These are phyloP conservation scores for Plenodomus biglobosus DNA, from an alignment of 2,329 filamentous ascomycete genomes.

Conservation along the genomic window DNA sequence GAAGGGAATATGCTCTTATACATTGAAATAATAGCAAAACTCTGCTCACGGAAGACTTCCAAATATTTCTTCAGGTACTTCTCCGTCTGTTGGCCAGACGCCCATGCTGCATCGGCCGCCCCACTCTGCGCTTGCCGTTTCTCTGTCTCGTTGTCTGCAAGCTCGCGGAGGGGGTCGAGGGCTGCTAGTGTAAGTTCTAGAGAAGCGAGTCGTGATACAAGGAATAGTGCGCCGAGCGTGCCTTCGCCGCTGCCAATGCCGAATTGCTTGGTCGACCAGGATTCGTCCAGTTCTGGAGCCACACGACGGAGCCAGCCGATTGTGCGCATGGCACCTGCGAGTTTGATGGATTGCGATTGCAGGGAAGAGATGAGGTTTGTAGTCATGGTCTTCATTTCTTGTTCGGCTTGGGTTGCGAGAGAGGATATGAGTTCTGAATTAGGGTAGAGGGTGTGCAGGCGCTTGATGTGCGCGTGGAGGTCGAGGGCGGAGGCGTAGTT, in stretches of 20 bases:
- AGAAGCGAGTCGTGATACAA: conserved; percentile 81
- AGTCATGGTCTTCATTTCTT: conserved; percentile 85
- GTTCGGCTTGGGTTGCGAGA: conserved; percentile 75
- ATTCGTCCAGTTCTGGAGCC: conserved; percentile 71
- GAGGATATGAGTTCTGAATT: conserved; percentile 72
- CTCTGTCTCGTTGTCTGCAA: conserved; percentile 81
- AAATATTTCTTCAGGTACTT: conserved; percentile 93
- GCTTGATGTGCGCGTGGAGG: conserved; percentile 88
- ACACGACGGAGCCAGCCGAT: conserved; percentile 89
- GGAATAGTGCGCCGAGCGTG: conserved; percentile 77
- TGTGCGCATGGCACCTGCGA: conserved; percentile 86
- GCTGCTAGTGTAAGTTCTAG: conserved; percentile 79
- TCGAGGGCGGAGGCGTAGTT: conserved; percentile 91
- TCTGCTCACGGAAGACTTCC: conserved; percentile 96
- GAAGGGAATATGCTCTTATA: conserved; percentile 85
- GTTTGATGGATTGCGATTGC: conserved; percentile 75
- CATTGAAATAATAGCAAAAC: conserved; percentile 92
- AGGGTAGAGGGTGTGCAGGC: conserved; percentile 80
- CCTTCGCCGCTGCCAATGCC: conserved; percentile 56
- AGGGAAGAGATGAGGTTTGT: conserved; percentile 78
- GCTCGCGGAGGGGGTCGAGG: conserved; percentile 78
- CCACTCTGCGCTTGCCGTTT: conserved; percentile 42
- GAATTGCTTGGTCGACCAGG: conserved; percentile 33
- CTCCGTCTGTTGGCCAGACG: conserved; percentile 86
- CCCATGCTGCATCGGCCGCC: conserved; percentile 55